A percentile compares a stretch with the other conserved stretches of the same genome.
phyloP scores from a whole-genome alignment of 2,329 filamentous ascomycete species.

The Botrytis fragariae region DNA sequence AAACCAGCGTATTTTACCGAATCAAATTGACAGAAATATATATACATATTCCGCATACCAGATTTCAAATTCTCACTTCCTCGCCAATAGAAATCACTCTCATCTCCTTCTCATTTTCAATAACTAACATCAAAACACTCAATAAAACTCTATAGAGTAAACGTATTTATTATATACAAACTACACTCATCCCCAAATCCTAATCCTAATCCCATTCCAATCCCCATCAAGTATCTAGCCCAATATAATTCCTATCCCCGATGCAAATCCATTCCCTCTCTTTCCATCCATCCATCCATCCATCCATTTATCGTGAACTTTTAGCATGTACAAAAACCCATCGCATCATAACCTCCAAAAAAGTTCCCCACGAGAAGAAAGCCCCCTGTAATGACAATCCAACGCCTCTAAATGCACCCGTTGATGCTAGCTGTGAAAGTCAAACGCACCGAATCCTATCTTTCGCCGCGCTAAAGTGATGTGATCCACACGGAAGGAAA shows the following conservation, averaged over 20 bases:
- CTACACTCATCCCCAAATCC: neutral
- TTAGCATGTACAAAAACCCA: constrained; percentile 5
- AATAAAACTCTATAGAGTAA: neutral
- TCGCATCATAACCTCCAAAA: neutral
- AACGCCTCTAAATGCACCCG: constrained; percentile 6
- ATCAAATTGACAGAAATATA: neutral
- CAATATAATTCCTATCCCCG: neutral
- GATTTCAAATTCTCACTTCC: neutral
- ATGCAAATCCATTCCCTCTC: neutral
- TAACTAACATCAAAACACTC: neutral
- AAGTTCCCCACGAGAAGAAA: neutral
- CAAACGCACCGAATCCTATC: neutral
- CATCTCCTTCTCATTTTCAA: no score
- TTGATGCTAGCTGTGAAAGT: neutral
- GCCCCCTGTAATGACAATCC: neutral
- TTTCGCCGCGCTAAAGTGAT: constrained; percentile 6
- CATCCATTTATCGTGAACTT: neutral
- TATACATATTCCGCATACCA: neutral
- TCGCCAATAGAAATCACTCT: neutral
- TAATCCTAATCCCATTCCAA: neutral
- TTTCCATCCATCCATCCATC: neutral
- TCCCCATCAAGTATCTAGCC: neutral
- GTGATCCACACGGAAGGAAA: neutral
- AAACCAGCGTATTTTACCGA: neutral
- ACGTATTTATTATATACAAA: neutral